Percentiles rank a stretch among this genome's conserved stretches.
Evolutionary conservation across 2,329 filamentous ascomycete species (phyloP).

Genomic region (Fusarium sp.): DNA sequence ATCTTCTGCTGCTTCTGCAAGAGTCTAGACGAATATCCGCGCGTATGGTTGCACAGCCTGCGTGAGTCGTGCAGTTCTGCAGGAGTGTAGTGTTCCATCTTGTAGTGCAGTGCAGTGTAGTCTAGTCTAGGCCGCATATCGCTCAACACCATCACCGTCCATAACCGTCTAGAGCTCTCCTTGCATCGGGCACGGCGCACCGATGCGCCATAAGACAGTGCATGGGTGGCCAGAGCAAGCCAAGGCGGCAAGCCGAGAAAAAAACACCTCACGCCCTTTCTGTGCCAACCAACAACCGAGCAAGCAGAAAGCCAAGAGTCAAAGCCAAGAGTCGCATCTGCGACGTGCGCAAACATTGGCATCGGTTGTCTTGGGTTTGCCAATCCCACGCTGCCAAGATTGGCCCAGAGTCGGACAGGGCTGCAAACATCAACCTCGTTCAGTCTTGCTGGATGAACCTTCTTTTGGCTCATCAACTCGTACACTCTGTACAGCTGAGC

Average conservation of each 20-base stretch:
- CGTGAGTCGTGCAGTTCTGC: neutral
- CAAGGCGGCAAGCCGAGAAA: neutral
- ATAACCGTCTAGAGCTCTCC: neutral
- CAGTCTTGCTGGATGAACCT: neutral
- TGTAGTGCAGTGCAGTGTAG: neutral
- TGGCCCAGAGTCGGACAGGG: conserved; percentile 14
- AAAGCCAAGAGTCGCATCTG: conserved; percentile 18
- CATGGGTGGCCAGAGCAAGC: neutral
- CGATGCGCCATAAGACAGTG: no score
- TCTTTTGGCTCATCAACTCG: neutral
- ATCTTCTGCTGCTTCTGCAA: neutral
- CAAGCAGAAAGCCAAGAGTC: conserved; percentile 6
- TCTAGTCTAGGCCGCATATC: neutral
- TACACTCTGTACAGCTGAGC: neutral
- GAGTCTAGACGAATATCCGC: conserved; percentile 1
- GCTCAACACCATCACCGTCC: conserved; percentile 2
- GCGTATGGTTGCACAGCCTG: neutral
- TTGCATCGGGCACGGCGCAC: conserved; percentile 6
- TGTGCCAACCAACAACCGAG: neutral
- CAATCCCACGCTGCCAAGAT: conserved; percentile 24
- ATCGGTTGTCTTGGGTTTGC: conserved; percentile 33
- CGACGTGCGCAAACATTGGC: conserved; percentile 18
- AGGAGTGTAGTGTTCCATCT: neutral
- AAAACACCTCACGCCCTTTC: neutral
- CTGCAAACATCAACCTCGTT: neutral